Evolutionary conservation across 1,139 yeast genomes (phyloP).

Genomic region (Blastobotrys indianensis): DNA sequence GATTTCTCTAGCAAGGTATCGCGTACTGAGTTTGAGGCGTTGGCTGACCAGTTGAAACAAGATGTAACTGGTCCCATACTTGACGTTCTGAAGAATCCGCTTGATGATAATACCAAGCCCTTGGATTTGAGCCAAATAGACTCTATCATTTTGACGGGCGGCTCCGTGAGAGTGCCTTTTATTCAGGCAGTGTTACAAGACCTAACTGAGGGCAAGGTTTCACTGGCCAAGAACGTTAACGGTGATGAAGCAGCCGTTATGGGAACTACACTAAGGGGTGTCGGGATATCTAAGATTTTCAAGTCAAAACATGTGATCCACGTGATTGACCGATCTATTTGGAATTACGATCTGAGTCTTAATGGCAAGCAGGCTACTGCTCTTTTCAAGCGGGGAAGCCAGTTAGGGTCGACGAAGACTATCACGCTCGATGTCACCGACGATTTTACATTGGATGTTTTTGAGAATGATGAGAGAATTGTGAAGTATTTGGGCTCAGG

Average conservation of each 20-base stretch:
- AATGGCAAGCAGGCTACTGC: conserved; percentile 13
- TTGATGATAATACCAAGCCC: conserved; percentile 27
- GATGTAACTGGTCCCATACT: conserved; percentile 52
- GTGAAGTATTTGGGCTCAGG: conserved; percentile 33
- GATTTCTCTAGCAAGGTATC: conserved; percentile 66
- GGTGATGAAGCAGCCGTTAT: conserved; percentile 94
- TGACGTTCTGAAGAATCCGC: conserved; percentile 41
- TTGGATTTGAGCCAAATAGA: conserved; percentile 41
- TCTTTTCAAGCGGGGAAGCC: conserved; percentile 31
- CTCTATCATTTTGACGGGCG: conserved; percentile 83
- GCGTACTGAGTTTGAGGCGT: conserved; percentile 72
- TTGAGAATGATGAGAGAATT: conserved; percentile 50
- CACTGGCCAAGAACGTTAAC: conserved; percentile 78
- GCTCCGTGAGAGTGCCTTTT: conserved; percentile 85
- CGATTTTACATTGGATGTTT: conserved; percentile 41
- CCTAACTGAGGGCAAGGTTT: conserved; percentile 48
- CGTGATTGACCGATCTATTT: conserved; percentile 50
- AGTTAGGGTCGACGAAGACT: conserved; percentile 22
- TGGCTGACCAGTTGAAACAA: conserved; percentile 40
- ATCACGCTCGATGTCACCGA: conserved; percentile 21
- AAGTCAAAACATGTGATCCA: conserved; percentile 52
- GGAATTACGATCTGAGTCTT: conserved; percentile 32
- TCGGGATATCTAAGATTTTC: conserved; percentile 54
- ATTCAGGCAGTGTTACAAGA: conserved; percentile 51
- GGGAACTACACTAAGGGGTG: conserved; percentile 83